Conservation (phyloP, 116 monocot genomes). For the Posidonia oceanica region DNA sequence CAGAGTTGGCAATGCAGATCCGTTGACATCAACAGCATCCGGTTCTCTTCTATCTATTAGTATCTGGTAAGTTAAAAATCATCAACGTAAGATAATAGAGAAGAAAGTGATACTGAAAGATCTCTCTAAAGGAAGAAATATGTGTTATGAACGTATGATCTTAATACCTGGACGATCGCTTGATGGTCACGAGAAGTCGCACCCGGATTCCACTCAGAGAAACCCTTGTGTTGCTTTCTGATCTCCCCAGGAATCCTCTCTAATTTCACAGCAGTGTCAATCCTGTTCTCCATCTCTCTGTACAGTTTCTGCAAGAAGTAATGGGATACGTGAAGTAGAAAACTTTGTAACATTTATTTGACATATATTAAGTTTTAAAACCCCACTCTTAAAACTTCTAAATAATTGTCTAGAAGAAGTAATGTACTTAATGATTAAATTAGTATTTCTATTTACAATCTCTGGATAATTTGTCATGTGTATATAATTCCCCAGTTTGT, state of each 20-base stretch:
- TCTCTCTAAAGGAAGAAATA: not conserved
- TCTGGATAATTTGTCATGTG: no score
- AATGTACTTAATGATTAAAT: no score
- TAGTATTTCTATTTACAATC: no score
- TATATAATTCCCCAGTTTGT: no score
- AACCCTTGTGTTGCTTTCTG: conserved; percentile 24
- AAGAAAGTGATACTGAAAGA: not conserved
- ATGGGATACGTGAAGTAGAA: not conserved
- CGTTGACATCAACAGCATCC: conserved; percentile 3
- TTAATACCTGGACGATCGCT: conserved; percentile 43
- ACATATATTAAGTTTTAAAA: no score
- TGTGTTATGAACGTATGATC: not conserved
- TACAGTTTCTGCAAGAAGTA: conserved; percentile 14
- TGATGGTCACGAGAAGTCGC: conserved; percentile 39
- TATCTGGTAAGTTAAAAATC: conserved; percentile 19
- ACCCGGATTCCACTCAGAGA: conserved; percentile 28
- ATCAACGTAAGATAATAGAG: not conserved
- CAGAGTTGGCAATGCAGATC: conserved; percentile 32
- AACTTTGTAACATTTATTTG: no score
- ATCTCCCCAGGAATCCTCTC: conserved; percentile 29
- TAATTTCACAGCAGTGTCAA: conserved; percentile 15
- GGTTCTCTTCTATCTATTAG: conserved; percentile 51
- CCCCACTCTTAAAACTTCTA: no score
- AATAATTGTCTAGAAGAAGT: not conserved
- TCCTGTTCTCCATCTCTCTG: conserved; percentile 35